A percentile compares a stretch with the other conserved stretches of the same genome.
Evolutionary conservation across 2,329 filamentous ascomycete species (phyloP).

Genomic region (Paecilomyces dactylethromorphus): DNA sequence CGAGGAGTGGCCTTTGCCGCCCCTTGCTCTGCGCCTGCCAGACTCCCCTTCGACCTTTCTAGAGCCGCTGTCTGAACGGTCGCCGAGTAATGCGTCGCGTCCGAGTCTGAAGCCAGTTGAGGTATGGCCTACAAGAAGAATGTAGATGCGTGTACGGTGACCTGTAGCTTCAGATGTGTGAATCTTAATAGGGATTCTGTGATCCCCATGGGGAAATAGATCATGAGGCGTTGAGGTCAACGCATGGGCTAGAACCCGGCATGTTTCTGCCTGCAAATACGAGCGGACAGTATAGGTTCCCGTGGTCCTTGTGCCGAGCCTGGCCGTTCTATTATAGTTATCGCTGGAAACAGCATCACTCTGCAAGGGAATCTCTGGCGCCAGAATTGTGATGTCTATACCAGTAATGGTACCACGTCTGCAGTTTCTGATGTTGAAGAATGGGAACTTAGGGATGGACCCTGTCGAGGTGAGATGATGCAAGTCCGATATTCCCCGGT

Average conservation of each 20-base stretch:
- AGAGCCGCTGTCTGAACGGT: slow-evolving; percentile 8
- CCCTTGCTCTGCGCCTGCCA: background rate
- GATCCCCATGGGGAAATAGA: slow-evolving; percentile 3
- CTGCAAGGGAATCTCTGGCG: slow-evolving; percentile 20
- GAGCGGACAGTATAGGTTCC: background rate
- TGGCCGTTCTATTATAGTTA: background rate
- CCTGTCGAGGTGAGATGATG: background rate
- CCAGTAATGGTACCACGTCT: slow-evolving; percentile 23
- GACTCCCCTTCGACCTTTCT: background rate
- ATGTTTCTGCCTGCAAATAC: background rate
- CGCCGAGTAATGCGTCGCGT: slow-evolving; percentile 44
- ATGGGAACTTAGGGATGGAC: slow-evolving; percentile 16
- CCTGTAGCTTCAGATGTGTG: slow-evolving; percentile 37
- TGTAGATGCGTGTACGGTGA: slow-evolving; percentile 42
- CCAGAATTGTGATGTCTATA: slow-evolving; percentile 34
- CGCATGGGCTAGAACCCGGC: background rate
- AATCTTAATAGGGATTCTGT: slow-evolving; percentile 16
- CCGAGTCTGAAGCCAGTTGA: slow-evolving; percentile 44
- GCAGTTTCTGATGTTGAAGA: slow-evolving; percentile 23
- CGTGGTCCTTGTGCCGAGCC: background rate
- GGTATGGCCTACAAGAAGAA: slow-evolving; percentile 50
- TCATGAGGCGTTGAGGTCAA: background rate
- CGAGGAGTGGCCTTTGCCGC: background rate
- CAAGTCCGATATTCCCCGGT: background rate
- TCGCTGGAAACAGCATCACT: background rate